Evolutionary conservation across 176 grass and related monocot genomes (phyloP).

Genomic region (Juncus effusus): DNA sequence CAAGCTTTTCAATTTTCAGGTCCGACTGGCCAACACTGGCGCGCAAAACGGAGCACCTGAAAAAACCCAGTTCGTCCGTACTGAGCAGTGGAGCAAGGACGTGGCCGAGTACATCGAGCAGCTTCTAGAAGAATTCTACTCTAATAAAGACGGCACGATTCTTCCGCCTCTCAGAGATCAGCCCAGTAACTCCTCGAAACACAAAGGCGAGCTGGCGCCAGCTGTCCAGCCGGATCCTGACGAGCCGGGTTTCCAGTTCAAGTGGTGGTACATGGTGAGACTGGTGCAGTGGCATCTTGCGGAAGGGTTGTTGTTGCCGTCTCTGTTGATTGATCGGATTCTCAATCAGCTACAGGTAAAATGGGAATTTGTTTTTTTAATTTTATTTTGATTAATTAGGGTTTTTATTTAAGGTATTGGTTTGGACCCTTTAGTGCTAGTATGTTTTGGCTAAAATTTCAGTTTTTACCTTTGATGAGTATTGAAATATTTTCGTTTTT

Average conservation of each 20-base stretch:
- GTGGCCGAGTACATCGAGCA: constrained; percentile 85
- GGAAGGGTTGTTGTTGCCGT: constrained; percentile 76
- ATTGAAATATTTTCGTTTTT: not conserved
- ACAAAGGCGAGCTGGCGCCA: constrained; percentile 52
- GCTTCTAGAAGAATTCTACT: constrained; percentile 83
- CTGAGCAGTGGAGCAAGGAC: constrained; percentile 93
- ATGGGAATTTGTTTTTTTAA: not conserved
- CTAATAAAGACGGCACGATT: constrained; percentile 55
- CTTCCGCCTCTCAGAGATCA: constrained; percentile 54
- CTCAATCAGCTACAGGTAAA: constrained; percentile 75
- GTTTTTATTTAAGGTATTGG: no score
- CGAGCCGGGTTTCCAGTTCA: constrained; percentile 63
- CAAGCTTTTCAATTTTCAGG: constrained; percentile 42
- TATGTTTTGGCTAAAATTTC: no score
- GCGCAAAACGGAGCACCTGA: constrained; percentile 58
- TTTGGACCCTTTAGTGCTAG: no score
- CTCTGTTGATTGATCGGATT: constrained; percentile 69
- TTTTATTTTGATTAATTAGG: no score
- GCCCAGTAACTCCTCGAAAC: constrained; percentile 54
- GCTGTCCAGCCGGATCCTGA: constrained; percentile 43
- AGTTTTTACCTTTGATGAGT: not conserved
- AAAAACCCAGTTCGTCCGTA: constrained; percentile 51
- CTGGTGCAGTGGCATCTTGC: constrained; percentile 91
- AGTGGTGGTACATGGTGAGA: constrained; percentile 89
- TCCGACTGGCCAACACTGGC: constrained; percentile 46